These are phyloP conservation scores for Eragrostis nindensis DNA, from an alignment of 176 grass and related monocot genomes.

Conservation along the genomic window DNA sequence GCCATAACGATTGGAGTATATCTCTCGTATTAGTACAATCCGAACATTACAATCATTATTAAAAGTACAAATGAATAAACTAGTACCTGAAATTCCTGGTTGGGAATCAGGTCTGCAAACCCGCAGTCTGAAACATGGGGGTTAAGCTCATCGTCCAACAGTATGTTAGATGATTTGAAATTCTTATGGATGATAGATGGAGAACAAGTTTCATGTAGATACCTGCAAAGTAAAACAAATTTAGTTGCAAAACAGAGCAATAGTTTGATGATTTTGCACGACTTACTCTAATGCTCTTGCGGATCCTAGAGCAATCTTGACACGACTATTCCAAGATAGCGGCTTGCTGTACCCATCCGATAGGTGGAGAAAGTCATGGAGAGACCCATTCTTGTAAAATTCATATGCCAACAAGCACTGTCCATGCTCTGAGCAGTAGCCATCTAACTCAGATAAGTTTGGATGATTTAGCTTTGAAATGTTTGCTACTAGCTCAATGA, in stretches of 20 bases:
- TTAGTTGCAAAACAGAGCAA: constrained; percentile 13
- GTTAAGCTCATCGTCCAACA: constrained; percentile 79
- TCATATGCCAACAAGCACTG: constrained; percentile 79
- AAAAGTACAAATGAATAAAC: not conserved
- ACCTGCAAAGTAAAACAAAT: constrained; percentile 57
- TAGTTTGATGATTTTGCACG: not conserved
- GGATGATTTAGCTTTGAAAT: constrained; percentile 77
- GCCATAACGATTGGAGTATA: constrained; percentile 1
- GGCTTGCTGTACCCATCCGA: constrained; percentile 54
- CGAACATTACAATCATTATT: not conserved
- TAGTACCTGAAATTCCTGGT: constrained; percentile 76
- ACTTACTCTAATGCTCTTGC: constrained; percentile 92
- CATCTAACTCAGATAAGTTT: constrained; percentile 75
- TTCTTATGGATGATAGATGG: constrained; percentile 83
- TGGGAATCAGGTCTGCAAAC: constrained; percentile 64
- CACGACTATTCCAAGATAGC: constrained; percentile 76
- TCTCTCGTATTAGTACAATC: not conserved
- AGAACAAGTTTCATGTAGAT: constrained; percentile 84
- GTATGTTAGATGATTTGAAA: constrained; percentile 95
- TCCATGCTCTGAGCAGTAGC: constrained; percentile 86
- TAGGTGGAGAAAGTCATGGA: constrained; percentile 76
- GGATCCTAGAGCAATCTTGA: constrained; percentile 89
- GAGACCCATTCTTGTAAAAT: constrained; percentile 74
- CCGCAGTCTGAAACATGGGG: constrained; percentile 86
- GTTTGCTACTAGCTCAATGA: constrained; percentile 62